Percentiles rank a stretch among this genome's conserved stretches.
These are phyloP conservation scores for Monosporascus ibericus DNA, from an alignment of 2,329 filamentous ascomycete genomes.

Conservation along the genomic window DNA sequence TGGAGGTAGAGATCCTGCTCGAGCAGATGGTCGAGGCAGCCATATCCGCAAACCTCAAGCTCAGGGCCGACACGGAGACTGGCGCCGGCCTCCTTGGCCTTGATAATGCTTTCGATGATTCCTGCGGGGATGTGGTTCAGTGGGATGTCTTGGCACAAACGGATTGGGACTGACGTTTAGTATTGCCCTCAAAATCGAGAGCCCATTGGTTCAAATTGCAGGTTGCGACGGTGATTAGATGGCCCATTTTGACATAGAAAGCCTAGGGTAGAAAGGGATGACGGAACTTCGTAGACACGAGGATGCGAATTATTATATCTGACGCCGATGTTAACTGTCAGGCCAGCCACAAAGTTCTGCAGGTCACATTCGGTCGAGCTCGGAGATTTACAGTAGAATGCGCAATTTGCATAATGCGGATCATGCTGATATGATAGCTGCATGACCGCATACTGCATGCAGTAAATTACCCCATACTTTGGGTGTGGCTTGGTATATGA, in stretches of 20 bases:
- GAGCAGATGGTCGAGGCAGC: constrained; percentile 60
- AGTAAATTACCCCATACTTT: background rate
- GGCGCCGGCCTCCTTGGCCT: constrained; percentile 50
- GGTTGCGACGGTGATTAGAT: constrained; percentile 28
- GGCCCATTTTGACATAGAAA: constrained; percentile 12
- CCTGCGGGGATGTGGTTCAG: constrained; percentile 44
- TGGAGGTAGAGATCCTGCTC: constrained; percentile 53
- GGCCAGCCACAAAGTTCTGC: background rate
- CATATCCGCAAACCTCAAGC: constrained; percentile 54
- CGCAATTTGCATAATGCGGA: background rate
- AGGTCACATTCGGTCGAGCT: background rate
- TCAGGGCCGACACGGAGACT: constrained; percentile 56
- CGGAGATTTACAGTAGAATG: background rate
- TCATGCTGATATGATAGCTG: background rate
- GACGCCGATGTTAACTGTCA: background rate
- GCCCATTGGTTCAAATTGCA: constrained; percentile 34
- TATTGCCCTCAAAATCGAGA: constrained; percentile 33
- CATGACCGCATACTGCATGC: background rate
- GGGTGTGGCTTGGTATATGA: too few relatives aligned
- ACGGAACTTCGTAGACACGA: background rate
- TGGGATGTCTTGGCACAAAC: background rate
- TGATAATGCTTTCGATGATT: constrained; percentile 54
- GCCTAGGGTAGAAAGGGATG: background rate
- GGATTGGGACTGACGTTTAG: background rate
- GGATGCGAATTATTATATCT: background rate